Evolutionary conservation across 2,329 filamentous ascomycete genomes (phyloP).

Genomic region (Monilinia laxa): DNA sequence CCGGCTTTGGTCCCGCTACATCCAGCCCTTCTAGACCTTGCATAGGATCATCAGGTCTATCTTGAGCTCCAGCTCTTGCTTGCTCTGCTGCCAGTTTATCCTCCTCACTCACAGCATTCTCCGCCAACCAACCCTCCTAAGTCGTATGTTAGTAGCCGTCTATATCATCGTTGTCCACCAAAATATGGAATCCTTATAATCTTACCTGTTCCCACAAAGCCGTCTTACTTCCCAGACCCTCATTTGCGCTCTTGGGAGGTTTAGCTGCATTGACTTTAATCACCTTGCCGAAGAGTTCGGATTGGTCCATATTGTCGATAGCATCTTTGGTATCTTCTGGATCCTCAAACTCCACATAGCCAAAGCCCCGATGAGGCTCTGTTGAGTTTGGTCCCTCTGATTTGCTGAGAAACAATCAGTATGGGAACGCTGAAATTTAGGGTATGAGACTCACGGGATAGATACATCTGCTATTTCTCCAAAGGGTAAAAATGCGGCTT

Average conservation of each 20-base stretch:
- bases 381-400: slow-evolving; percentile 76
- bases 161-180: not conserved
- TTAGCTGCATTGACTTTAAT: slow-evolving; percentile 93
- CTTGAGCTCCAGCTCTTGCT: slow-evolving; percentile 51
- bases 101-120: slow-evolving; percentile 81
- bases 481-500: slow-evolving; percentile 94
- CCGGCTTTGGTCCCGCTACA: slow-evolving; percentile 85
- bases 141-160: slow-evolving; percentile 26
- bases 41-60: slow-evolving; percentile 79
- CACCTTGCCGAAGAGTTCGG: slow-evolving; percentile 87
- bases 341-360: slow-evolving; percentile 92
- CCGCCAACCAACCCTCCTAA: slow-evolving; percentile 90
- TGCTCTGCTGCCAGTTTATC: slow-evolving; percentile 63
- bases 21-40: slow-evolving; percentile 91
- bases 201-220: slow-evolving; percentile 95
- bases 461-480: slow-evolving; percentile 92
- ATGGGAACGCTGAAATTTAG: not conserved
- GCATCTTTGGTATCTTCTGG: slow-evolving; percentile 85
- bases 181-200: slow-evolving; percentile 24
- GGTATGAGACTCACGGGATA: slow-evolving; percentile 55
- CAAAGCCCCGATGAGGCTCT: slow-evolving; percentile 86
- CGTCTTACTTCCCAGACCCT: slow-evolving; percentile 87
- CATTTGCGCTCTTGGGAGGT: slow-evolving; percentile 81
- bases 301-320: slow-evolving; percentile 98
- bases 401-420: slow-evolving; percentile 49